Evolutionary conservation across 129 eudicot genomes (phyloP).

Genomic region (Helichrysum umbraculigerum): DNA sequence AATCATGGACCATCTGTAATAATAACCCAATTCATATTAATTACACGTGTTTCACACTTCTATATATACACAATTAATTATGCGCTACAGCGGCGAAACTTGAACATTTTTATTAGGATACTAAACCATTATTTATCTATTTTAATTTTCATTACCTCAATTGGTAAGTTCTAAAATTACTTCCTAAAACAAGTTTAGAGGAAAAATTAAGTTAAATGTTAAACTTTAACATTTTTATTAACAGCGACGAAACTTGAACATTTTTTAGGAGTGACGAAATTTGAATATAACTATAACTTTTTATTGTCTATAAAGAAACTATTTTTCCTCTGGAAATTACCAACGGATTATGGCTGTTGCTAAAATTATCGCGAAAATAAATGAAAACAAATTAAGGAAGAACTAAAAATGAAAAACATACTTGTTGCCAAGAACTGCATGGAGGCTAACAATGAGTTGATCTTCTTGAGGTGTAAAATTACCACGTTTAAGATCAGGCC

Average conservation of each 20-base stretch:
- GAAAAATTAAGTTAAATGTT: too few species aligned
- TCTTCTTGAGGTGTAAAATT: slow-evolving; percentile 73
- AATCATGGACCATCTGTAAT: slow-evolving; percentile 68
- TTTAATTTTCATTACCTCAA: neutral
- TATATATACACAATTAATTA: too few species aligned
- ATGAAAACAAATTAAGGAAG: neutral
- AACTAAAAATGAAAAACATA: slow-evolving; percentile 6
- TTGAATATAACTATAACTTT: too few species aligned
- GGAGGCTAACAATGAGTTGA: slow-evolving; percentile 70
- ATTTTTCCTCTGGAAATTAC: too few species aligned
- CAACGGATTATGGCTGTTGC: neutral
- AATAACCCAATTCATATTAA: neutral
- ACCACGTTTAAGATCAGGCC: slow-evolving; percentile 75
- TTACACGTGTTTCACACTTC: too few species aligned
- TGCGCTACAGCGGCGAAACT: neutral
- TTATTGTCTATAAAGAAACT: too few species aligned
- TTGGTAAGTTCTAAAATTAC: neutral
- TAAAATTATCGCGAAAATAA: neutral
- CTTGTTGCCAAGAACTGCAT: slow-evolving; percentile 72
- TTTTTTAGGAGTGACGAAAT: too few species aligned
- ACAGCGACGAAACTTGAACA: too few species aligned
- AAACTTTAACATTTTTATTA: too few species aligned
- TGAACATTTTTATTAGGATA: neutral
- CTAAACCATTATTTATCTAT: too few species aligned
- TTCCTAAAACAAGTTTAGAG: neutral